Percentiles rank a stretch among this genome's conserved stretches.
These are phyloP conservation scores for Skeletonema menzelii DNA, from an alignment of 108 stramenopile genomes.

Conservation along the genomic window DNA sequence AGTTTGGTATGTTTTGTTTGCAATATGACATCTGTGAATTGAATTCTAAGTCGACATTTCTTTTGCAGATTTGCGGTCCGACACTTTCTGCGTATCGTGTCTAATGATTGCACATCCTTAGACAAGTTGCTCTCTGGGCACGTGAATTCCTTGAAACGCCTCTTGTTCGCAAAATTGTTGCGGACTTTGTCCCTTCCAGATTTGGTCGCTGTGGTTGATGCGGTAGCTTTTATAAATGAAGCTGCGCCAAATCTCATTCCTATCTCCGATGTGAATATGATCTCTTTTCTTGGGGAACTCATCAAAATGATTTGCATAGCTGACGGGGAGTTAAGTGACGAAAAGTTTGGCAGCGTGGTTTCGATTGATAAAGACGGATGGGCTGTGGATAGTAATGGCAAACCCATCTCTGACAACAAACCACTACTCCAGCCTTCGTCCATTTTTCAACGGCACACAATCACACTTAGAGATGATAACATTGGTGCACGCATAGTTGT, in stretches of 20 bases:
- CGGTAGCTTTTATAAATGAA: constrained; percentile 63
- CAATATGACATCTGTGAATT: not conserved
- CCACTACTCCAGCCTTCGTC: constrained; percentile 52
- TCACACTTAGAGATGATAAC: constrained; percentile 37
- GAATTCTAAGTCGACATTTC: not conserved
- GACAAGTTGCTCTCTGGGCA: constrained; percentile 25
- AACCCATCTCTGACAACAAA: constrained; percentile 17
- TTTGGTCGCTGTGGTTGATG: constrained; percentile 77
- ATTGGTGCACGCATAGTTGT: constrained; percentile 41
- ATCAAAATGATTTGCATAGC: constrained; percentile 86
- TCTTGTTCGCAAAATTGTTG: constrained; percentile 71
- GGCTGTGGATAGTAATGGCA: constrained; percentile 45
- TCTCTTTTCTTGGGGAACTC: constrained; percentile 77
- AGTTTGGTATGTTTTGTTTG: constrained; percentile 16
- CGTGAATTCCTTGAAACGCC: constrained; percentile 50
- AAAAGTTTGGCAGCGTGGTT: constrained; percentile 53
- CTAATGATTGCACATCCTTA: constrained; percentile 18
- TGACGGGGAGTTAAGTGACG: constrained; percentile 84
- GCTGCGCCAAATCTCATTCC: constrained; percentile 58
- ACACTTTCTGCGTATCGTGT: constrained; percentile 46
- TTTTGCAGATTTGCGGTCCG: constrained; percentile 59
- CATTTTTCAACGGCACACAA: constrained; percentile 62
- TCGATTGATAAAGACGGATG: constrained; percentile 81
- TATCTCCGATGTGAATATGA: constrained; percentile 64
- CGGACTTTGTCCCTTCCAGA: constrained; percentile 74